Percentiles rank a stretch among this genome's conserved stretches.
These are phyloP conservation scores for Trichoderma harzianum DNA, from an alignment of 2,329 filamentous ascomycete species.

Conservation along the genomic window DNA sequence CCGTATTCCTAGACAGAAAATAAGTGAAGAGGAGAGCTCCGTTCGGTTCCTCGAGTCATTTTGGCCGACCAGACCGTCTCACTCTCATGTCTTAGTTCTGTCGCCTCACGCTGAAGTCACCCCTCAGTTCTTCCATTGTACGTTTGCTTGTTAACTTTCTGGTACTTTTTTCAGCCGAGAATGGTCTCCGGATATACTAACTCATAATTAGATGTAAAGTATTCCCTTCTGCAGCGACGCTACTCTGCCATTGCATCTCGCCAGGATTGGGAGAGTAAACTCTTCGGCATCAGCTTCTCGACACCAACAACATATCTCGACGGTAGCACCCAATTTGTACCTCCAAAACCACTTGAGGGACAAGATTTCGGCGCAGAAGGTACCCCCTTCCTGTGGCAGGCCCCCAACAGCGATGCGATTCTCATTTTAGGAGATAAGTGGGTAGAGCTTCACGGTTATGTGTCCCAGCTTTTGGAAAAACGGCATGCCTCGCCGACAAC, in stretches of 20 bases:
- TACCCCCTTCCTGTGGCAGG: conserved; percentile 77
- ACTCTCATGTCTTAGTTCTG: conserved; percentile 78
- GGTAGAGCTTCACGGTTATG: conserved; percentile 78
- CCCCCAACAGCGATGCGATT: conserved; percentile 76
- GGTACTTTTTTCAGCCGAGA: background rate
- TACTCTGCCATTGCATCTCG: conserved; percentile 56
- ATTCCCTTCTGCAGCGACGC: conserved; percentile 70
- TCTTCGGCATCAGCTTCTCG: conserved; percentile 79
- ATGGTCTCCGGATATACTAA: background rate
- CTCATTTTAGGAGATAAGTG: conserved; percentile 84
- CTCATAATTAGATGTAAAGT: conserved; percentile 61
- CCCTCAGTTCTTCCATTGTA: conserved; percentile 76
- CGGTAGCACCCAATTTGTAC: conserved; percentile 53
- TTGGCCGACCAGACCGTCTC: conserved; percentile 64
- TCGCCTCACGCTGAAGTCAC: conserved; percentile 79
- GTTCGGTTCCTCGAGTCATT: conserved; percentile 81
- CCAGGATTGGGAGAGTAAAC: conserved; percentile 46
- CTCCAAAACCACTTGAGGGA: conserved; percentile 34
- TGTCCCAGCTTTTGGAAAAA: conserved; percentile 58
- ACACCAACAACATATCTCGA: conserved; percentile 64
- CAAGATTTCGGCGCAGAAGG: conserved; percentile 27
- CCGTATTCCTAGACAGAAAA: conserved; percentile 59
- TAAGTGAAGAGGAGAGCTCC: conserved; percentile 68
- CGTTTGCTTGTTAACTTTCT: conserved; percentile 22
- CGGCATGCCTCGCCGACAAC: conserved; percentile 35